phyloP scores from a whole-genome alignment of 345 rosid species.

The Anastatica hierochuntica region DNA sequence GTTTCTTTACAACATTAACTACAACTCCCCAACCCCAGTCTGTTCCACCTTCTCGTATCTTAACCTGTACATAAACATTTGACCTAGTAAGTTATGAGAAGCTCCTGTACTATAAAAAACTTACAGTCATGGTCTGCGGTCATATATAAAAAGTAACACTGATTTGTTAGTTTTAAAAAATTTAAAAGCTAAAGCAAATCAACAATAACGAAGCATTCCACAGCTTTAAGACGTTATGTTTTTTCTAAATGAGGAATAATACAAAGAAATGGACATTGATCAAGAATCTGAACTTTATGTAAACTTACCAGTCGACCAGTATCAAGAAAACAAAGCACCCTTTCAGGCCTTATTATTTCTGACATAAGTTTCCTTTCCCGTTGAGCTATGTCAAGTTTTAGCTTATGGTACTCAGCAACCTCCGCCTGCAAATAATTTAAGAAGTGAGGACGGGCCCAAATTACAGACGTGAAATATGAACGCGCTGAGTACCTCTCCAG shows the following conservation, averaged over 20 bases:
- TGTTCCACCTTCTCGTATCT: slow-evolving; percentile 86
- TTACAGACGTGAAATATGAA: slow-evolving; percentile 2
- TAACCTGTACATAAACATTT: slow-evolving; percentile 49
- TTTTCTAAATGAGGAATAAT: too few relatives aligned
- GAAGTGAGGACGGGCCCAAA: slow-evolving; percentile 13
- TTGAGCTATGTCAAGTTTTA: slow-evolving; percentile 72
- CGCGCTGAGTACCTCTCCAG: slow-evolving; percentile 63
- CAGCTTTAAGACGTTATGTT: too few relatives aligned
- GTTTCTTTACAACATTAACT: slow-evolving; percentile 78
- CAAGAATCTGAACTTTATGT: slow-evolving; percentile 15
- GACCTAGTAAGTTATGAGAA: slow-evolving; percentile 12
- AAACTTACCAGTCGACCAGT: slow-evolving; percentile 87
- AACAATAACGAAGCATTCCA: too few relatives aligned
- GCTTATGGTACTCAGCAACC: slow-evolving; percentile 81
- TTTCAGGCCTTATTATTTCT: slow-evolving; percentile 94
- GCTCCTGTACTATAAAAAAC: not conserved
- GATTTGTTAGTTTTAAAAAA: too few relatives aligned
- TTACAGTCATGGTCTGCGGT: slow-evolving; percentile 6
- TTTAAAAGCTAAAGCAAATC: too few relatives aligned
- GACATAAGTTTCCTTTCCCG: slow-evolving; percentile 89
- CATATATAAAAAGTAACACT: too few relatives aligned
- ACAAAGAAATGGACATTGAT: not conserved
- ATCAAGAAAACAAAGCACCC: slow-evolving; percentile 72
- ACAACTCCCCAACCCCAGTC: slow-evolving; percentile 99
- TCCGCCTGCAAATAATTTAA: slow-evolving; percentile 43